A percentile compares a stretch with the other conserved stretches of the same genome.
phyloP scores from a whole-genome alignment of 192 early-diverging fungal species.

The Backusella westeae region DNA sequence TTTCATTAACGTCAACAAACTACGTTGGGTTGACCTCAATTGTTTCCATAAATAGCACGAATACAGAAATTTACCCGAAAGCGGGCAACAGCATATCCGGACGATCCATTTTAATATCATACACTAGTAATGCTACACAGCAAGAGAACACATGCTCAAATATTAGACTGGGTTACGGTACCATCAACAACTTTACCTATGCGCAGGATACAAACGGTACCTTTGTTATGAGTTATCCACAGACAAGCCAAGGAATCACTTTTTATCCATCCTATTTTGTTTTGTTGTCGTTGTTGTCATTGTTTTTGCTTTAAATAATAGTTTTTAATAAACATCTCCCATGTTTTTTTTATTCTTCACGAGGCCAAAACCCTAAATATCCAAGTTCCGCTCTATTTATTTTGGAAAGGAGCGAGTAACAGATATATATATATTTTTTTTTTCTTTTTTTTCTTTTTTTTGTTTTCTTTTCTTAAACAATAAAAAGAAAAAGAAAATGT shows the following conservation, averaged over 20 bases:
- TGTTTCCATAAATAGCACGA: slow-evolving; percentile 21
- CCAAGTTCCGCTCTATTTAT: slow-evolving; percentile 10
- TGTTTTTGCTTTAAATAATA: not conserved
- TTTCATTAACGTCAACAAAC: not conserved
- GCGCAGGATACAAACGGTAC: slow-evolving; percentile 13
- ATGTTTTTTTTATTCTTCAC: not conserved
- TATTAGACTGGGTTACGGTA: slow-evolving; percentile 21
- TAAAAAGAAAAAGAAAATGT: not conserved
- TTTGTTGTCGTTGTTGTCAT: not conserved
- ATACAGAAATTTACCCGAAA: not conserved
- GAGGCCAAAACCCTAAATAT: slow-evolving; percentile 5
- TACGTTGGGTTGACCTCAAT: slow-evolving; percentile 11
- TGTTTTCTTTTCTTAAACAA: not conserved
- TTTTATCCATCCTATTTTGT: not conserved
- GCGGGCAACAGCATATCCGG: slow-evolving; percentile 9
- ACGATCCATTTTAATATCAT: slow-evolving; percentile 16
- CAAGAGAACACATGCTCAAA: slow-evolving; percentile 16
- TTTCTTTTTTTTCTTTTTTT: not conserved
- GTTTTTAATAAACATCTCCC: not conserved
- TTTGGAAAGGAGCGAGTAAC: not conserved
- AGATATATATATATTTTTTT: not conserved
- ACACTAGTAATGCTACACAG: slow-evolving; percentile 10
- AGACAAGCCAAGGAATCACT: not conserved
- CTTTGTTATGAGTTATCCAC: not conserved
- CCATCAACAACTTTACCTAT: slow-evolving; percentile 9